A percentile compares a stretch with the other conserved stretches of the same genome.
These are phyloP conservation scores for Talaromyces marneffei DNA, from an alignment of 2,329 filamentous ascomycete species.

Conservation along the genomic window DNA sequence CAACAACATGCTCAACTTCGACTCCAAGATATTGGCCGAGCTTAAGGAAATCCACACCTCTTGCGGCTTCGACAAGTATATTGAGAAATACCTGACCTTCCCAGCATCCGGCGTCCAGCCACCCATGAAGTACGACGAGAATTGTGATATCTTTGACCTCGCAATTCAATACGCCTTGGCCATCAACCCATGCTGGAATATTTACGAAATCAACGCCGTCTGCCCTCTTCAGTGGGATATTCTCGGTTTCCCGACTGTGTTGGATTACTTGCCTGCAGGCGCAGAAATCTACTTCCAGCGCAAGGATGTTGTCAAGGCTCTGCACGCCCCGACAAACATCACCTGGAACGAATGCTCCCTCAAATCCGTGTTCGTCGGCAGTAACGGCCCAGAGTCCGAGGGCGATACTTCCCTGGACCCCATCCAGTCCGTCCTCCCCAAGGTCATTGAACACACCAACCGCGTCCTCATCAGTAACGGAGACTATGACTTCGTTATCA, in stretches of 20 bases:
- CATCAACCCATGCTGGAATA: slow-evolving; percentile 72
- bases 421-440: slow-evolving; percentile 45
- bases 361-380: slow-evolving; percentile 39
- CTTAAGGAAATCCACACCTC: slow-evolving; percentile 37
- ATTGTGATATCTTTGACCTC: slow-evolving; percentile 55
- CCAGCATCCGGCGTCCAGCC: slow-evolving; percentile 46
- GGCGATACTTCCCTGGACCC: slow-evolving; percentile 46
- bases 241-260: slow-evolving; percentile 54
- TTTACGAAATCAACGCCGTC: slow-evolving; percentile 66
- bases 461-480: slow-evolving; percentile 72
- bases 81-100: slow-evolving; percentile 53
- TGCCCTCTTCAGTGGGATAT: slow-evolving; percentile 67
- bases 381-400: slow-evolving; percentile 28
- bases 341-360: slow-evolving; percentile 34
- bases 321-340: slow-evolving; percentile 50
- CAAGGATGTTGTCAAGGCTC: slow-evolving; percentile 60
- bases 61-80: slow-evolving; percentile 44
- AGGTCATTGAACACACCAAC: slow-evolving; percentile 50
- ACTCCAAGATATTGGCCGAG: slow-evolving; percentile 37
- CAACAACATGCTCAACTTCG: slow-evolving; percentile 42
- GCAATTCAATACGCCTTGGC: slow-evolving; percentile 50
- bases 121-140: slow-evolving; percentile 35
- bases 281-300: slow-evolving; percentile 65
- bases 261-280: slow-evolving; percentile 56
- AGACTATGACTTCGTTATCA: slow-evolving; percentile 61